Evolutionary conservation across 1,284 basidiomycete species (phyloP).

Genomic region (Sutorius eximius): DNA sequence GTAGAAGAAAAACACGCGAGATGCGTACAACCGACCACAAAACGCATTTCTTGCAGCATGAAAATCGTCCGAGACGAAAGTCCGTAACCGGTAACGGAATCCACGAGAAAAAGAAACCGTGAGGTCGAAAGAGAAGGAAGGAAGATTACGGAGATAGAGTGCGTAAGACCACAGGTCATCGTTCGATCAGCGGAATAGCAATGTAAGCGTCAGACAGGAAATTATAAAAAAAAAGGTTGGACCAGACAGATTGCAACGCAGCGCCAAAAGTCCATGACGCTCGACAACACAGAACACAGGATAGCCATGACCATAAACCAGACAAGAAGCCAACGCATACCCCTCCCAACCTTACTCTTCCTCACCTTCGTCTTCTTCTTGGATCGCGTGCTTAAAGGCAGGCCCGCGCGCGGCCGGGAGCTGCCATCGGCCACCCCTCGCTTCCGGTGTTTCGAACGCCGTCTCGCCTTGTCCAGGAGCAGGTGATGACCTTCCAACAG

Average conservation of each 20-base stretch:
- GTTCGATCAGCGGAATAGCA: conserved; percentile 19
- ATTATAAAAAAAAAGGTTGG: conserved; percentile 2
- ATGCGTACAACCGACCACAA: conserved; percentile 9
- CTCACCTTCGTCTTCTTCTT: conserved; percentile 76
- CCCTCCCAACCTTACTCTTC: conserved; percentile 48
- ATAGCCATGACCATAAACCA: conserved; percentile 5
- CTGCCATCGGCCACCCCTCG: conserved; percentile 56
- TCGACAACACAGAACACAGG: conserved; percentile 8
- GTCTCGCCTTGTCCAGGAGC: conserved; percentile 47
- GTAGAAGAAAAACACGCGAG: conserved; percentile 17
- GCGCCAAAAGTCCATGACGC: conserved; percentile 11
- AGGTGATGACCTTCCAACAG: conserved; percentile 57
- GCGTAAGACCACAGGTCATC: background rate
- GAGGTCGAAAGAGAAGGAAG: background rate
- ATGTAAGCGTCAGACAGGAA: conserved; percentile 16
- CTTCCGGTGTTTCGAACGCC: conserved; percentile 48
- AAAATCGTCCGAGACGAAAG: conserved; percentile 4
- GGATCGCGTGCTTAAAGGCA: conserved; percentile 64
- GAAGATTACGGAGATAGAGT: conserved; percentile 13
- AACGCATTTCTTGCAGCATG: conserved; percentile 1
- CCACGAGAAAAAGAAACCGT: conserved; percentile 9
- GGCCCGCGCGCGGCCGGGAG: conserved; percentile 62
- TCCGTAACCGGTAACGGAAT: conserved; percentile 24
- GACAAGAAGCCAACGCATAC: conserved; percentile 3
- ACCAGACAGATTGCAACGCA: conserved; percentile 5